Evolutionary conservation across 371 early-diverging fungal genomes (phyloP).

Genomic region (Syncephalis fuscata): DNA sequence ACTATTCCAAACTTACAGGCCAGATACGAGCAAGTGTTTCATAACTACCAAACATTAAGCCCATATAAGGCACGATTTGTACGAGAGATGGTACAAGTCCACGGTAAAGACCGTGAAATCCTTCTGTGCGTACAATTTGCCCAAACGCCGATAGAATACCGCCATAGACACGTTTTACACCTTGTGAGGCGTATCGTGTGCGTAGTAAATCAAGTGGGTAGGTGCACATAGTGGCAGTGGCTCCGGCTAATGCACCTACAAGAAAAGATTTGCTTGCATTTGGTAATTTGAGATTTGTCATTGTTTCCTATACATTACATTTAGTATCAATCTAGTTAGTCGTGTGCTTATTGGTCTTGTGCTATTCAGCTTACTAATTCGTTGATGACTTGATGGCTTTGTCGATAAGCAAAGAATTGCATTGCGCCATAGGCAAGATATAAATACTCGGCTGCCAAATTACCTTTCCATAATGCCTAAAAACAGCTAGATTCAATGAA

Average conservation of each 20-base stretch:
- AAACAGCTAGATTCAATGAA: background rate
- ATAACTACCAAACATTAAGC: slow-evolving; percentile 60
- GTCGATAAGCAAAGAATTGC: slow-evolving; percentile 67
- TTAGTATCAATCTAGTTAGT: slow-evolving; percentile 1
- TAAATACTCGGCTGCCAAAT: slow-evolving; percentile 76
- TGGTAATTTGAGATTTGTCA: slow-evolving; percentile 9
- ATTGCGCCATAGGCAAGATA: slow-evolving; percentile 78
- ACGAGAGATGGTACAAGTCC: slow-evolving; percentile 67
- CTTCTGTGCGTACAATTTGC: slow-evolving; percentile 50
- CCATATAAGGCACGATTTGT: slow-evolving; percentile 92
- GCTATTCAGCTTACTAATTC: slow-evolving; percentile 1
- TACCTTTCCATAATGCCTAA: slow-evolving; percentile 87
- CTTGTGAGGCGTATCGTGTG: slow-evolving; percentile 83
- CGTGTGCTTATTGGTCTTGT: background rate
- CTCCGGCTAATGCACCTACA: slow-evolving; percentile 58
- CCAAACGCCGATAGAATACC: slow-evolving; percentile 43
- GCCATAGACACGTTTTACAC: slow-evolving; percentile 8
- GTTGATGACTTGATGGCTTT: slow-evolving; percentile 19
- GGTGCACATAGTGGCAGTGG: slow-evolving; percentile 57
- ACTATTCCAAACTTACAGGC: background rate
- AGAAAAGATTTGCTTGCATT: slow-evolving; percentile 31
- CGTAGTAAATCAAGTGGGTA: slow-evolving; percentile 90
- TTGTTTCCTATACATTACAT: slow-evolving; percentile 5
- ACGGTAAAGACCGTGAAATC: slow-evolving; percentile 68
- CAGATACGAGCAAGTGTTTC: slow-evolving; percentile 32